These are phyloP conservation scores for Calocybe gangraenosa DNA, from an alignment of 768 basidiomycete genomes.

Conservation along the genomic window DNA sequence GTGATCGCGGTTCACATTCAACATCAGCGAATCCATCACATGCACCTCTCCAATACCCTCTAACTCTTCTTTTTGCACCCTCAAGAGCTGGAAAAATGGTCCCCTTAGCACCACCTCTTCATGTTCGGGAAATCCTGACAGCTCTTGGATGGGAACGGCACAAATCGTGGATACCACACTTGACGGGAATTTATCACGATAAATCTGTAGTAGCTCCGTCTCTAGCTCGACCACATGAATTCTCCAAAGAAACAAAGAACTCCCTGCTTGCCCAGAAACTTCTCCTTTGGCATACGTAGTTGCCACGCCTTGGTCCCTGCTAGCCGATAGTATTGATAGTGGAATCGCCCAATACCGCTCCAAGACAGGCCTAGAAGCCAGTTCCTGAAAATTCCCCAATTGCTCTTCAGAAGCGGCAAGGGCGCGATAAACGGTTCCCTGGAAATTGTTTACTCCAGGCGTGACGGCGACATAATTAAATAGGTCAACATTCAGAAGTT, in stretches of 20 bases:
- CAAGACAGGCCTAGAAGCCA: conserved; percentile 15
- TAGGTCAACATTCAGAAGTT: conserved; percentile 21
- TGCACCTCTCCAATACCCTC: conserved; percentile 5
- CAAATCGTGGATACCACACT: conserved; percentile 20
- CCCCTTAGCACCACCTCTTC: conserved; percentile 19
- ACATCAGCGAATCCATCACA: conserved; percentile 18
- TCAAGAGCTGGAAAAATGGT: conserved; percentile 20
- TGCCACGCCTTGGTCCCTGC: conserved; percentile 12
- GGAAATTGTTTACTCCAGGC: conserved; percentile 10
- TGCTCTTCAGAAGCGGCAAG: conserved; percentile 14
- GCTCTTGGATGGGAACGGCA: conserved; percentile 18
- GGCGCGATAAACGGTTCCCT: conserved; percentile 17
- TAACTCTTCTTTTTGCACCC: conserved; percentile 12
- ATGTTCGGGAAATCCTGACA: conserved; percentile 18
- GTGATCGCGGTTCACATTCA: conserved; percentile 20
- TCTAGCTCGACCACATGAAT: conserved; percentile 17
- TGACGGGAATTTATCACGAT: conserved; percentile 14
- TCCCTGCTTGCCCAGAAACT: conserved; percentile 3
- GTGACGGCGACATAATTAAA: conserved; percentile 18
- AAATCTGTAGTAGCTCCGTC: conserved; percentile 10
- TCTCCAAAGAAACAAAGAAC: conserved; percentile 15
- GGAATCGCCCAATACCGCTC: conserved; percentile 22
- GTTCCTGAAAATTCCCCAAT: conserved; percentile 13
- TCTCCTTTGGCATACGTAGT: conserved; percentile 12
- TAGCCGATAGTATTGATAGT: conserved; percentile 18